phyloP scores from a whole-genome alignment of 345 rosid genomes.

The Aquilaria yunnanensis region DNA sequence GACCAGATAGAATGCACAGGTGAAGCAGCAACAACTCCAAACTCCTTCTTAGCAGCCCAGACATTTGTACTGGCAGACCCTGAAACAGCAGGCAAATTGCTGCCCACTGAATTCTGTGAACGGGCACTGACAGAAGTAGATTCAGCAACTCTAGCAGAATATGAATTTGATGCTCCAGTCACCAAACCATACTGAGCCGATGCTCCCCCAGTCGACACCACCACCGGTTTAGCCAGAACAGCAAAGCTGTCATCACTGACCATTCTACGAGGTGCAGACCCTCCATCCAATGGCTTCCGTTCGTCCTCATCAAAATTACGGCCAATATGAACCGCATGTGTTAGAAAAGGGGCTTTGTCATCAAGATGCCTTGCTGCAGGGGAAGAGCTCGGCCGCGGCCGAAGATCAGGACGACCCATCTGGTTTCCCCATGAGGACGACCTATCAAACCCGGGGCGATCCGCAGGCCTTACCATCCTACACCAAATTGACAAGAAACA shows the following conservation, averaged over 20 bases:
- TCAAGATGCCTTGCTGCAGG: slow-evolving; percentile 55
- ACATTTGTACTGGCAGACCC: slow-evolving; percentile 40
- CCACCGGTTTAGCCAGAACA: slow-evolving; percentile 30
- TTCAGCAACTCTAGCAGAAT: slow-evolving; percentile 38
- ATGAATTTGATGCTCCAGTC: slow-evolving; percentile 21
- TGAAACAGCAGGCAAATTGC: slow-evolving; percentile 21
- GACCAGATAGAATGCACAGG: slow-evolving; percentile 42
- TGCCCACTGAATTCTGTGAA: slow-evolving; percentile 26
- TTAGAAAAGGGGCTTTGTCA: slow-evolving; percentile 66
- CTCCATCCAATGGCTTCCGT: slow-evolving; percentile 73
- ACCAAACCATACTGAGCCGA: slow-evolving; percentile 24
- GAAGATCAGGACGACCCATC: slow-evolving; percentile 48
- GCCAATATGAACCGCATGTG: slow-evolving; percentile 46
- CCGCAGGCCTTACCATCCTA: slow-evolving; percentile 45
- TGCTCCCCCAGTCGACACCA: slow-evolving; percentile 30
- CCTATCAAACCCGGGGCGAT: slow-evolving; percentile 56
- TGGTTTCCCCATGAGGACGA: slow-evolving; percentile 55
- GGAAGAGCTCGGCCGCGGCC: slow-evolving; percentile 60
- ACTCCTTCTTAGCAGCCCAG: slow-evolving; percentile 59
- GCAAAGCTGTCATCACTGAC: slow-evolving; percentile 56
- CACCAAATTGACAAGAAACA: slow-evolving; percentile 9
- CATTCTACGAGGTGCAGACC: slow-evolving; percentile 49
- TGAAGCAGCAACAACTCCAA: slow-evolving; percentile 25
- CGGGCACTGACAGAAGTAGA: slow-evolving; percentile 18
- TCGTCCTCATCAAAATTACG: slow-evolving; percentile 84